Percentiles rank a stretch among this genome's conserved stretches.
phyloP scores from a whole-genome alignment of 257 asterid species.

The Solanum chiquidenum region DNA sequence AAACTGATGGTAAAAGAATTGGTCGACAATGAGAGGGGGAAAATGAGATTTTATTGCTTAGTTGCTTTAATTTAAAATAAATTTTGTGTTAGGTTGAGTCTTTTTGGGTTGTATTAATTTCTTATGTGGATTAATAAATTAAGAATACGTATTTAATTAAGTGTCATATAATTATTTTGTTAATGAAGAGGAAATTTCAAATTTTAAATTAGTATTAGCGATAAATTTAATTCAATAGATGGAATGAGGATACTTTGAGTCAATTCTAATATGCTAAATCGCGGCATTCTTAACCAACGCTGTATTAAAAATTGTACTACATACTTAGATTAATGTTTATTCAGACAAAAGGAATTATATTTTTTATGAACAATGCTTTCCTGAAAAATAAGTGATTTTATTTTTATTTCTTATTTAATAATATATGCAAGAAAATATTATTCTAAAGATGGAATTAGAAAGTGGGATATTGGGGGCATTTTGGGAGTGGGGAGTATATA shows the following conservation, averaged over 20 bases:
- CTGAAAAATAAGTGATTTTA: too few relatives aligned
- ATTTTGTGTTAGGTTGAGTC: not conserved
- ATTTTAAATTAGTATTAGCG: not conserved
- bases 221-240: not conserved
- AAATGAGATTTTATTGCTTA: not conserved
- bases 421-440: not conserved
- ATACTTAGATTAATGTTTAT: not conserved
- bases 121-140: not conserved
- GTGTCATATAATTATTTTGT: not conserved
- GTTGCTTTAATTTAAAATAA: not conserved
- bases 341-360: not conserved
- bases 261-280: not conserved
- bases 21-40: not conserved
- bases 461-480: not conserved
- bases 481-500: not conserved
- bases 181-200: not conserved
- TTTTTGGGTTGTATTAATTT: not conserved
- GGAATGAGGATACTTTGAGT: not conserved
- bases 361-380: not conserved
- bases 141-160: not conserved
- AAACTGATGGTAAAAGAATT: not conserved
- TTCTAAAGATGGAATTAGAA: not conserved
- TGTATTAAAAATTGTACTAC: not conserved
- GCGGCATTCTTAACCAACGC: too few relatives aligned
- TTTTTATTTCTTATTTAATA: not conserved